A percentile compares a stretch with the other conserved stretches of the same genome.
Conservation (phyloP, 2,329 filamentous ascomycete genomes). For the Neurospora sp. region DNA sequence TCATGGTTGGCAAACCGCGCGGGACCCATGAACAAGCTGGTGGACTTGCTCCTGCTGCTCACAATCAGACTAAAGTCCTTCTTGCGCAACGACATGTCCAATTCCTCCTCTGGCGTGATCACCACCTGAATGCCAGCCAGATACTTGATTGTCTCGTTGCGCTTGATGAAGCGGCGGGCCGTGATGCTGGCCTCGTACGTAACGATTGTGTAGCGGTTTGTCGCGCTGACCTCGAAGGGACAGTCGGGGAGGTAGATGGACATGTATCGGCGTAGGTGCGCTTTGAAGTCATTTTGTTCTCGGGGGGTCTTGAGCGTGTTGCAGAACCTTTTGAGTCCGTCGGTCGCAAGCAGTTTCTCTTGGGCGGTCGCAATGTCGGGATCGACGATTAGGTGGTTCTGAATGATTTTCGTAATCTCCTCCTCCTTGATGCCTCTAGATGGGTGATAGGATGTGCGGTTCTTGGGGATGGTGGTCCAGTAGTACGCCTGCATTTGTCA, state of each 20-base stretch:
- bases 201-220: slow-evolving; percentile 88
- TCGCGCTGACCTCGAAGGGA: slow-evolving; percentile 82
- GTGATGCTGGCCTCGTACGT: slow-evolving; percentile 82
- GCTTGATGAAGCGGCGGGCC: slow-evolving; percentile 67
- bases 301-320: slow-evolving; percentile 58
- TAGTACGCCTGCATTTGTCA: slow-evolving; percentile 62
- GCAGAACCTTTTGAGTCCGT: slow-evolving; percentile 64
- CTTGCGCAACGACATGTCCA: slow-evolving; percentile 65
- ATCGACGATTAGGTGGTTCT: slow-evolving; percentile 58
- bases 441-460: slow-evolving; percentile 74
- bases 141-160: slow-evolving; percentile 82
- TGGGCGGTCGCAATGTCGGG: slow-evolving; percentile 65
- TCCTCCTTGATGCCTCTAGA: slow-evolving; percentile 66
- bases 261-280: slow-evolving; percentile 81
- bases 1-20: slow-evolving; percentile 97
- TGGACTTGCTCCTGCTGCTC: slow-evolving; percentile 81
- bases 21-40: slow-evolving; percentile 87
- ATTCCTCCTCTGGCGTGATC: slow-evolving; percentile 86
- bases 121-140: slow-evolving; percentile 83
- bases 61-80: slow-evolving; percentile 97
- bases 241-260: slow-evolving; percentile 90
- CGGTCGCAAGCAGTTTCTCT: slow-evolving; percentile 57
- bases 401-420: slow-evolving; percentile 51
- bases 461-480: slow-evolving; percentile 95
- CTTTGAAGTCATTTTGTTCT: slow-evolving; percentile 77